Base-by-base conservation (phyloP, 179 eudicot species). In the Silene coronaria region DNA sequence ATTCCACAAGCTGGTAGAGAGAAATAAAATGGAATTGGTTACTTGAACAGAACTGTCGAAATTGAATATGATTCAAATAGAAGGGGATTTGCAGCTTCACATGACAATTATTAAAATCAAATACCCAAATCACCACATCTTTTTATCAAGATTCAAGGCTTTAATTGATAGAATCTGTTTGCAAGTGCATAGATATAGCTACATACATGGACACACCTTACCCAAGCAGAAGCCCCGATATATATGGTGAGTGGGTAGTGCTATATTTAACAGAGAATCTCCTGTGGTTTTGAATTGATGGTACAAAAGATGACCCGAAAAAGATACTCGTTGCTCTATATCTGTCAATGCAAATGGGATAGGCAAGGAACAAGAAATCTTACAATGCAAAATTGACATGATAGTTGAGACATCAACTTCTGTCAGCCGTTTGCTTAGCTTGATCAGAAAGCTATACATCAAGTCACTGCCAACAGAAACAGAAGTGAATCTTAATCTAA, bases 401-500 rank as follows among this genome's bases (percentile, higher is more conserved):
- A 94, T 88, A 30, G 91, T 94, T 45, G 96, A 87, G 71, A 94
- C 98, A 77, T 94, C 98, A 27, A 88, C 78, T 84, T 94, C 97
- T 42, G 81, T 83, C 89, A 94, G 81, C 76, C 88, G 88, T 78
- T 88, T 89, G 86, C 92, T 91, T 81, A 92, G 82, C 87, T 82
- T 85, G 77, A 71, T 80, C 82, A 94, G 76, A 85, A 92, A 94
- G 82, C 92, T 97, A 75, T 89, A 92, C 38, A 94, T 82, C 85
- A 94, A 88, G 67, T 92, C 98, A 87, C 98, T 94, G 95, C 17
- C 57, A 78, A 46, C 45, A 22, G 58, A 82, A 82, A 36, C 75
- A 58, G 78, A 71, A 65, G 80, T 23, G 66, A 82, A 62, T 19
- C 65, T 30, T 51, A 65, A 67, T 57, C 53, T n/a, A 58, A 42